Evolutionary conservation across 129 eudicot species (phyloP).

Genomic region (Artemisia argyi): DNA sequence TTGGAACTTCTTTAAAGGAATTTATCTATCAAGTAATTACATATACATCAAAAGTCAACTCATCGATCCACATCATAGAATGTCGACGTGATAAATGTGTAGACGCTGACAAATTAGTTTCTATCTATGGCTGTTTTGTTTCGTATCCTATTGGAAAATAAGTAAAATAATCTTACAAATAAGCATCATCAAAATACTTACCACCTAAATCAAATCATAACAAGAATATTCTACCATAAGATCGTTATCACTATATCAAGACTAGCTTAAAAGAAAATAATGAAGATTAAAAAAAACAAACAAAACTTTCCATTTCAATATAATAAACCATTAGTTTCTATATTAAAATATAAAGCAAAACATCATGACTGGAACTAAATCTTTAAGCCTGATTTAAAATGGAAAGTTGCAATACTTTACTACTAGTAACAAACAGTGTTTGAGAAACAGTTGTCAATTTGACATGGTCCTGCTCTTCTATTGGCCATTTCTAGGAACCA

Average conservation of each 20-base stretch:
- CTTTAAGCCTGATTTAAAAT: not conserved
- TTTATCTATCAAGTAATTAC: too few relatives aligned
- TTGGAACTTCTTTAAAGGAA: too few relatives aligned
- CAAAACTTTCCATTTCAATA: too few relatives aligned
- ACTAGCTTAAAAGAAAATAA: too few relatives aligned
- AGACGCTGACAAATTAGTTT: too few relatives aligned
- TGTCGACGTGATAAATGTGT: too few relatives aligned
- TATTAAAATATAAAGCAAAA: too few relatives aligned
- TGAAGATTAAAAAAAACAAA: too few relatives aligned
- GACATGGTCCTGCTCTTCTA: not conserved
- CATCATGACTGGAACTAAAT: too few relatives aligned
- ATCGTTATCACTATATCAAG: not conserved
- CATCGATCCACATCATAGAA: not conserved
- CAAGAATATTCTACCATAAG: not conserved
- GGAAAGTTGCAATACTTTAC: not conserved
- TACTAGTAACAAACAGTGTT: not conserved
- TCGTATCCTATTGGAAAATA: too few relatives aligned
- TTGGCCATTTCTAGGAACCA: conserved; percentile 18
- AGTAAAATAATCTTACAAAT: not conserved
- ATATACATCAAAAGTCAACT: not conserved
- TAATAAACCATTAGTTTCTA: too few relatives aligned
- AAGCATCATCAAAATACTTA: not conserved
- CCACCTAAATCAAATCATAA: not conserved
- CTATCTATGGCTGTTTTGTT: too few relatives aligned
- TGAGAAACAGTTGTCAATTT: conserved; percentile 1